These are phyloP conservation scores for Xylaria hypoxylon DNA, from an alignment of 2,329 filamentous ascomycete genomes.

Conservation along the genomic window DNA sequence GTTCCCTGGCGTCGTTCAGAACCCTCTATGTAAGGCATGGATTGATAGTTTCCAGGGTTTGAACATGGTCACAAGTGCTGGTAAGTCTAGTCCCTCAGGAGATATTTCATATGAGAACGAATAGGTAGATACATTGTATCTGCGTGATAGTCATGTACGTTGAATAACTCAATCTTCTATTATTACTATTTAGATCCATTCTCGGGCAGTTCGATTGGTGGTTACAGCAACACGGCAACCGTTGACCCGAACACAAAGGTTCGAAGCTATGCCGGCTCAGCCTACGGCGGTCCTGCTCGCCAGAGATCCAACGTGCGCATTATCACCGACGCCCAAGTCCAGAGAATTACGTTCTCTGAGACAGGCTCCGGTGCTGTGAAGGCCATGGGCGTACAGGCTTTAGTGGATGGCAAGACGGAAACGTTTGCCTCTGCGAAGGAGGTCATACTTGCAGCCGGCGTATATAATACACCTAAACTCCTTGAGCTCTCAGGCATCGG, in stretches of 20 bases:
- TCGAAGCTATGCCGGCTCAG: conserved; percentile 42
- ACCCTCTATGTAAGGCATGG: conserved; percentile 44
- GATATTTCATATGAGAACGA: not conserved
- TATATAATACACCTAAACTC: conserved; percentile 41
- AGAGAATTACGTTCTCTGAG: conserved; percentile 1
- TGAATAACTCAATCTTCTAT: conserved; percentile 1
- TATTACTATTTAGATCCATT: conserved; percentile 40
- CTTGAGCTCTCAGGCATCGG: conserved; percentile 43
- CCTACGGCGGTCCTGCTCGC: conserved; percentile 34
- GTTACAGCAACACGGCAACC: conserved; percentile 41
- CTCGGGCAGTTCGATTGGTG: conserved; percentile 42
- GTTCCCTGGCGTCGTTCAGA: conserved; percentile 42
- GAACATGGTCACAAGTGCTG: conserved; percentile 37
- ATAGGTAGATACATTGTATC: too few relatives aligned
- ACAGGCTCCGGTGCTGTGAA: not conserved
- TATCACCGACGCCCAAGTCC: not conserved
- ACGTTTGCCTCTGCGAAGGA: conserved; percentile 33
- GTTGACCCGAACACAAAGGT: conserved; percentile 33
- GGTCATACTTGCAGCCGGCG: conserved; percentile 39
- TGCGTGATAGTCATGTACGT: not conserved
- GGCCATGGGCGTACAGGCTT: not conserved
- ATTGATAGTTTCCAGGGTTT: conserved; percentile 41
- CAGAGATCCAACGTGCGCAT: conserved; percentile 38
- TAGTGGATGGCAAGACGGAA: not conserved
- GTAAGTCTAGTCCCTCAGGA: conserved; percentile 2